These are phyloP conservation scores for Pascua sp. DNA, from an alignment of 1,284 basidiomycete genomes.

Conservation along the genomic window DNA sequence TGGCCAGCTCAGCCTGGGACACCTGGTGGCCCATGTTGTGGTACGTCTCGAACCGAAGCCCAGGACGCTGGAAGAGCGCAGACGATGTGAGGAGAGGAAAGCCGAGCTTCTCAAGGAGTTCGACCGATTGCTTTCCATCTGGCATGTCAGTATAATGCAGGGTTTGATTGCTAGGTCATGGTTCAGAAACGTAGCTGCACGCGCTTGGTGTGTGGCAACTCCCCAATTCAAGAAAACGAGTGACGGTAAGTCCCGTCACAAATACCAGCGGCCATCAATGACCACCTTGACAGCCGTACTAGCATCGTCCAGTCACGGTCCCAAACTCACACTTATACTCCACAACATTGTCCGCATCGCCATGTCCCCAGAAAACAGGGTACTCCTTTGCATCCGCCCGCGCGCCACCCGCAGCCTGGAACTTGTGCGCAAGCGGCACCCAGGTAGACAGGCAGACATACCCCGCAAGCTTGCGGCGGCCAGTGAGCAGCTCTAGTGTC, in stretches of 20 bases:
- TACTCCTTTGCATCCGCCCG: constrained; percentile 50
- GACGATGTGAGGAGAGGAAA: constrained; percentile 49
- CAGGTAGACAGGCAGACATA: constrained; percentile 71
- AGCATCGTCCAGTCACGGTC: not conserved
- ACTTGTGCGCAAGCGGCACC: constrained; percentile 64
- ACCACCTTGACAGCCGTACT: too few relatives aligned
- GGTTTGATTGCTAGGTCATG: too few relatives aligned
- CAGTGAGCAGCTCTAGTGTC: constrained; percentile 66
- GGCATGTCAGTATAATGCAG: not conserved
- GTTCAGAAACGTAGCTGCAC: not conserved
- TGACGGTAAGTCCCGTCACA: not conserved
- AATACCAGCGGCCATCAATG: too few relatives aligned
- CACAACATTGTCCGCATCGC: constrained; percentile 71
- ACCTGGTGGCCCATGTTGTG: constrained; percentile 60
- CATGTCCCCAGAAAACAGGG: constrained; percentile 88
- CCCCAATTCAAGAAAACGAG: too few relatives aligned
- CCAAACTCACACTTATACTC: constrained; percentile 50
- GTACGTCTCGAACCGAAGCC: constrained; percentile 51
- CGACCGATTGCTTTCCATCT: constrained; percentile 56
- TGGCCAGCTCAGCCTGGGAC: constrained; percentile 60
- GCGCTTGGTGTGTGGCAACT: too few relatives aligned
- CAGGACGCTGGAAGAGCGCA: constrained; percentile 40
- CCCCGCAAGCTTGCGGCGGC: constrained; percentile 67
- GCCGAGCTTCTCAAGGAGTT: constrained; percentile 57
- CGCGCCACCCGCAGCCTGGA: constrained; percentile 51